Percentiles rank a stretch among this genome's conserved stretches.
phyloP scores from a whole-genome alignment of 352 stramenopile species.

The Chrysophaeum taylorii region DNA sequence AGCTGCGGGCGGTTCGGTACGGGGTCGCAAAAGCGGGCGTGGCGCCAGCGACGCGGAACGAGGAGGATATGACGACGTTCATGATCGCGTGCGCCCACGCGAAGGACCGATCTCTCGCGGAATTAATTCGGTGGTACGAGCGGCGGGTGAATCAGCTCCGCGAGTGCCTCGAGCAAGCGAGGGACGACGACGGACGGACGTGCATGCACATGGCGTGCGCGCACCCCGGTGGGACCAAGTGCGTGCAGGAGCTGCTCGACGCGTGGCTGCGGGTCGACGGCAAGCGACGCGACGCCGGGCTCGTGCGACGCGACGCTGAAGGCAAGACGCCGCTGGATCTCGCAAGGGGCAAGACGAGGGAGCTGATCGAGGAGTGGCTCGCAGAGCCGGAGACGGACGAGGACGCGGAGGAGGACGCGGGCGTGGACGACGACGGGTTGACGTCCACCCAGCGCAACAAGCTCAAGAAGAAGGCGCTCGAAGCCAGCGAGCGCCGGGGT shows the following conservation, averaged over 20 bases:
- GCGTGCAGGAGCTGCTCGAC: conserved; percentile 3
- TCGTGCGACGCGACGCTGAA: conserved; percentile 16
- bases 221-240: neutral
- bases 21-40: conserved; percentile 25
- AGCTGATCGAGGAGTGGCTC: conserved; percentile 17
- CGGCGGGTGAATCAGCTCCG: conserved; percentile 17
- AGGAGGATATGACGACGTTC: conserved; percentile 22
- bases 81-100: conserved; percentile 20
- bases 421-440: conserved; percentile 22
- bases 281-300: conserved; percentile 15
- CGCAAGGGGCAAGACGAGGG: neutral
- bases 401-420: conserved; percentile 20
- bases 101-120: conserved; percentile 21
- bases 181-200: conserved; percentile 23
- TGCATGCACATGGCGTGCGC: conserved; percentile 21
- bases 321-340: conserved; percentile 18
- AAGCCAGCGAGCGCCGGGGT: conserved; percentile 17
- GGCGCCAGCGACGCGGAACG: conserved; percentile 25
- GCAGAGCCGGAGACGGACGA: conserved; percentile 19
- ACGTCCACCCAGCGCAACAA: conserved; percentile 27
- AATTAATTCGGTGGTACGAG: conserved; percentile 27
- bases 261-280: conserved; percentile 13
- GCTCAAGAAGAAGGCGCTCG: conserved; percentile 26
- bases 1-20: conserved; percentile 18
- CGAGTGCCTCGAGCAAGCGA: conserved; percentile 19